Percentiles rank a stretch among this genome's conserved stretches.
These are phyloP conservation scores for Alternaria hordeiaustralica DNA, from an alignment of 2,329 filamentous ascomycete species.

Conservation along the genomic window DNA sequence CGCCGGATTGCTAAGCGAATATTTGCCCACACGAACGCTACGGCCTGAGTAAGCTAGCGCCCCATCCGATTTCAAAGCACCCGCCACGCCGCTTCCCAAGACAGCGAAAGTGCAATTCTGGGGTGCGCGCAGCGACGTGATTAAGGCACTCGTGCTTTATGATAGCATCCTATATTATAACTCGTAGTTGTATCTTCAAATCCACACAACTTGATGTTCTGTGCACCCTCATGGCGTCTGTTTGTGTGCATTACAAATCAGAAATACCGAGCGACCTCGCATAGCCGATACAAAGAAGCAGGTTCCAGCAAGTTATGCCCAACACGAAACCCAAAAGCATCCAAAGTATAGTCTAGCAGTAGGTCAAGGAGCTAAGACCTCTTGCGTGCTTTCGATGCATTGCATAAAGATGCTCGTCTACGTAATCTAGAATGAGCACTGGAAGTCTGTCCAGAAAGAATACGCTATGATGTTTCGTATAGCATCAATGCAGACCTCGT, in stretches of 20 bases:
- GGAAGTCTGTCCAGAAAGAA: background rate
- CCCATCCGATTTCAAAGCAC: conserved; percentile 18
- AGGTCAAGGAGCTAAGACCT: background rate
- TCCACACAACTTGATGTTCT: background rate
- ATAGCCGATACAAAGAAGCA: background rate
- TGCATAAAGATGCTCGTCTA: background rate
- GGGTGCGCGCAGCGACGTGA: background rate
- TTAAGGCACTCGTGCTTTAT: background rate
- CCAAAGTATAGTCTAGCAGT: background rate
- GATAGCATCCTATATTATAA: background rate
- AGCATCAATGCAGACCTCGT: background rate
- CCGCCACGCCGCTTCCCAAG: background rate
- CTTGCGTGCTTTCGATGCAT: background rate
- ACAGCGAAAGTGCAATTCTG: background rate
- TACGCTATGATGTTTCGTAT: background rate
- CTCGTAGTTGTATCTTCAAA: background rate
- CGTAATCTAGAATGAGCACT: background rate
- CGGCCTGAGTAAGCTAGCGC: conserved; percentile 19
- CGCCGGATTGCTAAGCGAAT: conserved; percentile 27
- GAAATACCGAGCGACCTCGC: background rate
- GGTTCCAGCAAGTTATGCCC: background rate
- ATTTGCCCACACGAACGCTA: conserved; percentile 7
- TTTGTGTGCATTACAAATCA: background rate
- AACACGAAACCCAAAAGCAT: background rate
- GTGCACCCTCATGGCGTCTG: background rate